Percentiles rank a stretch among this genome's conserved stretches.
Evolutionary conservation across 2,329 filamentous ascomycete species (phyloP).

Genomic region (Cladophialophora exuberans): DNA sequence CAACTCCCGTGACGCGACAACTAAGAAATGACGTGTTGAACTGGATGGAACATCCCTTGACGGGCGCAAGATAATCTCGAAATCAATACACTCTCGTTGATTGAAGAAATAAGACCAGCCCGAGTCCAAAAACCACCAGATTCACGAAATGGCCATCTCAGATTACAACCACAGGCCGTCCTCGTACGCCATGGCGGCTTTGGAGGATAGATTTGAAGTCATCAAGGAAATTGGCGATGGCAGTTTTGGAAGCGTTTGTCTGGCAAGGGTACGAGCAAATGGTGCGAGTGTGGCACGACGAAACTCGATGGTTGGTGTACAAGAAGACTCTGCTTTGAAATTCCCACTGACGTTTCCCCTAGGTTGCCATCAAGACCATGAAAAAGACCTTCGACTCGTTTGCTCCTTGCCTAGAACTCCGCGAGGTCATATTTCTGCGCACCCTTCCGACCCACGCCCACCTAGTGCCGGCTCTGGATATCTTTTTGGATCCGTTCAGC

Average conservation of each 20-base stretch:
- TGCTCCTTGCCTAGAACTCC: conserved; percentile 83
- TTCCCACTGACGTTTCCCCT: conserved; percentile 24
- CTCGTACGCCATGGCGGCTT: conserved; percentile 59
- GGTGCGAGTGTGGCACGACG: conserved; percentile 85
- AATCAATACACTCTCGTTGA: conserved; percentile 1
- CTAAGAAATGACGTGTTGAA: conserved; percentile 29
- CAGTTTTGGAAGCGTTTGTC: conserved; percentile 93
- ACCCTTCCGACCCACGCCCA: conserved; percentile 86
- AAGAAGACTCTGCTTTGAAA: background rate
- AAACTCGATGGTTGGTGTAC: conserved; percentile 76
- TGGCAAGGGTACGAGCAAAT: conserved; percentile 88
- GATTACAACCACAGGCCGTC: conserved; percentile 73
- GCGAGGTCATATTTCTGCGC: conserved; percentile 94
- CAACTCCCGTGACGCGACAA: background rate
- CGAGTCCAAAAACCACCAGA: background rate
- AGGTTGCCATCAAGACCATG: conserved; percentile 99
- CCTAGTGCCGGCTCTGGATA: conserved; percentile 95
- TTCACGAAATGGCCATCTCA: conserved; percentile 73
- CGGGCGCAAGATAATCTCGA: conserved; percentile 17
- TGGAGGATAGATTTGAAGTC: conserved; percentile 95
- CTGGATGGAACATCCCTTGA: conserved; percentile 6
- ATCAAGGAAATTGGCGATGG: conserved; percentile 98
- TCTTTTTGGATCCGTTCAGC: conserved; percentile 93
- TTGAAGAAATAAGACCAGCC: background rate
- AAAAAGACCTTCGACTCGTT: conserved; percentile 99